Percentiles rank a stretch among this genome's conserved stretches.
Conservation (phyloP, 352 stramenopile genomes). For the Globisporangium cederbergense region DNA sequence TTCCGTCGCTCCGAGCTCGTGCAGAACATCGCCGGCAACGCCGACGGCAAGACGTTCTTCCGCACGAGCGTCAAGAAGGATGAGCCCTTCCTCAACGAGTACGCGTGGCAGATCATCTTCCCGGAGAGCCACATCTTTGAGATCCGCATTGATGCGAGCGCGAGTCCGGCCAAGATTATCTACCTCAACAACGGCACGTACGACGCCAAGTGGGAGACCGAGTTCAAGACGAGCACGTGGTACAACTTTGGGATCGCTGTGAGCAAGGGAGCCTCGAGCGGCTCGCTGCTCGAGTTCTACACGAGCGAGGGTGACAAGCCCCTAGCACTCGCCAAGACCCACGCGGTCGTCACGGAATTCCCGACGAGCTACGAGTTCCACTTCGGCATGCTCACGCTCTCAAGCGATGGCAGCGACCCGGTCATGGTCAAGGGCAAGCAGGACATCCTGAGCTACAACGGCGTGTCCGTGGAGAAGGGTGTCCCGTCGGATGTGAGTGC, state of each 20-base stretch:
- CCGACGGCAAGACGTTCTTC: slow-evolving; percentile 51
- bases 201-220: slow-evolving; percentile 46
- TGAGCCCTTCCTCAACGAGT: slow-evolving; percentile 42
- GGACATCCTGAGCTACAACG: slow-evolving; percentile 66
- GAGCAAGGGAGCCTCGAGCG: slow-evolving; percentile 17
- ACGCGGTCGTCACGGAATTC: slow-evolving; percentile 24
- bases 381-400: slow-evolving; percentile 42
- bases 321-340: slow-evolving; percentile 32
- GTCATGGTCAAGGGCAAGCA: slow-evolving; percentile 42
- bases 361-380: slow-evolving; percentile 46
- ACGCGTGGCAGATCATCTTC: slow-evolving; percentile 62
- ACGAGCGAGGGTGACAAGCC: slow-evolving; percentile 37
- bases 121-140: slow-evolving; percentile 52
- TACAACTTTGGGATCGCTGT: slow-evolving; percentile 67
- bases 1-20: slow-evolving; percentile 70
- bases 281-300: slow-evolving; percentile 42
- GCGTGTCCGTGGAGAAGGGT: slow-evolving; percentile 46
- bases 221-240: slow-evolving; percentile 47
- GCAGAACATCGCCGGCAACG: slow-evolving; percentile 43
- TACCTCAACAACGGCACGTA: slow-evolving; percentile 41
- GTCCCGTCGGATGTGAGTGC: neutral
- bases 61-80: slow-evolving; percentile 52
- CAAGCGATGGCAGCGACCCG: slow-evolving; percentile 36
- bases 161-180: slow-evolving; percentile 41
- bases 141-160: slow-evolving; percentile 46